Conservation (phyloP, 208 protist species). For the Trypanosoma scelopori region DNA sequence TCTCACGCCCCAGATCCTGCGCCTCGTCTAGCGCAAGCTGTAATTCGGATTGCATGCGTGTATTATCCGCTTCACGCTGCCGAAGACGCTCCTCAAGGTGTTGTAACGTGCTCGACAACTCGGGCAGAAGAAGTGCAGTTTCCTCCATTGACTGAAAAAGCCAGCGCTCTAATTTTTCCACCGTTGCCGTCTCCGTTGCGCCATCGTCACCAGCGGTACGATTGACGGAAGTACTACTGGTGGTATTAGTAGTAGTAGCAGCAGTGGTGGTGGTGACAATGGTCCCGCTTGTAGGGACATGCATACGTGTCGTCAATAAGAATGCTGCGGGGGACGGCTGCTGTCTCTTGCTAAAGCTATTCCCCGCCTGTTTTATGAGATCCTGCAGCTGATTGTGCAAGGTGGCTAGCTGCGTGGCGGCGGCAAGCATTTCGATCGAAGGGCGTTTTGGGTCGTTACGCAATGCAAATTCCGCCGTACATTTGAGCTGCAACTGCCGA, state of each 20-base stretch:
- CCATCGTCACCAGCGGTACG: background rate
- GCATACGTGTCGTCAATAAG: slow-evolving; percentile 9
- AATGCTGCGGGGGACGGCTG: background rate
- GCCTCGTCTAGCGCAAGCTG: slow-evolving; percentile 14
- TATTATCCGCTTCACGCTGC: slow-evolving; percentile 1
- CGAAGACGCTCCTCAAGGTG: slow-evolving; percentile 14
- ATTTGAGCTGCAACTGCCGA: slow-evolving; percentile 6
- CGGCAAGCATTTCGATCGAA: slow-evolving; percentile 12
- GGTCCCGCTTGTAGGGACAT: background rate
- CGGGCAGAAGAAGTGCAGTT: slow-evolving; percentile 3
- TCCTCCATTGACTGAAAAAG: slow-evolving; percentile 18
- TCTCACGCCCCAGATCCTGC: slow-evolving; percentile 13
- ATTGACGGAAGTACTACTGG: background rate
- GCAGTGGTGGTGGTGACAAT: background rate
- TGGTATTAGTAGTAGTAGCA: background rate
- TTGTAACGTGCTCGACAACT: slow-evolving; percentile 11
- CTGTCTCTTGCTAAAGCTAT: slow-evolving; percentile 5
- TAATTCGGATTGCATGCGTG: background rate
- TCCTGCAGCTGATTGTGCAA: slow-evolving; percentile 25
- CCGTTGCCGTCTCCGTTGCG: background rate
- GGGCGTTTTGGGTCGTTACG: background rate
- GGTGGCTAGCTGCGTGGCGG: slow-evolving; percentile 9
- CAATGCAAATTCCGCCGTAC: background rate
- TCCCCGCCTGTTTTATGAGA: background rate
- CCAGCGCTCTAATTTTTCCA: slow-evolving; percentile 18